Evolutionary conservation across 768 basidiomycete species (phyloP).

Genomic region (Leucocoprinus birnbaumii): DNA sequence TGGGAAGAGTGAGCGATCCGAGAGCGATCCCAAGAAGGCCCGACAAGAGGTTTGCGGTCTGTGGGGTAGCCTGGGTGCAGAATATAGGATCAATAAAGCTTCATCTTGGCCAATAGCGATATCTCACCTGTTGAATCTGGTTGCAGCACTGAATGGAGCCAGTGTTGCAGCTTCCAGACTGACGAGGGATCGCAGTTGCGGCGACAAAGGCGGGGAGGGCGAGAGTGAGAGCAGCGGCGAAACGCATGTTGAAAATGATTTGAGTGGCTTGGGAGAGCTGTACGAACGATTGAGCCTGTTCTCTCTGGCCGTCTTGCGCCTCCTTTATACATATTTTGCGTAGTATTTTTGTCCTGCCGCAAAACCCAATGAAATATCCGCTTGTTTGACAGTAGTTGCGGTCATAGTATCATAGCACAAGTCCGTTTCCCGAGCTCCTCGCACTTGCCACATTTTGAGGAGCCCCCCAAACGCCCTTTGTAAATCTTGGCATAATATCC

Average conservation of each 20-base stretch:
- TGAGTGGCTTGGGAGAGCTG: background rate
- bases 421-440: no score
- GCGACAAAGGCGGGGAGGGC: conserved; percentile 21
- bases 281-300: background rate
- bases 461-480: no score
- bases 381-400: no score
- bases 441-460: no score
- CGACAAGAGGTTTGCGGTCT: background rate
- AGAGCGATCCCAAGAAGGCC: conserved; percentile 14
- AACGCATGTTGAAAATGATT: conserved; percentile 18
- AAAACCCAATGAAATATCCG: no score
- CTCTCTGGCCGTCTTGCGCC: background rate
- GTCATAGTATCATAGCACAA: no score
- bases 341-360: no score
- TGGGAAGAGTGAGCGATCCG: conserved; percentile 18
- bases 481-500: no score
- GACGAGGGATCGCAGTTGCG: conserved; percentile 15
- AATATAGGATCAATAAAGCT: background rate
- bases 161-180: background rate
- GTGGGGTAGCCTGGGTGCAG: background rate
- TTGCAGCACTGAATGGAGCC: conserved; percentile 20
- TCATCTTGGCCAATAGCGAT: background rate
- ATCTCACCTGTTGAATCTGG: conserved; percentile 11
- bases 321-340: background rate
- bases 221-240: conserved; percentile 16